Evolutionary conservation across 73 alveolate genomes (phyloP).

Genomic region (Loxodes magnus): DNA sequence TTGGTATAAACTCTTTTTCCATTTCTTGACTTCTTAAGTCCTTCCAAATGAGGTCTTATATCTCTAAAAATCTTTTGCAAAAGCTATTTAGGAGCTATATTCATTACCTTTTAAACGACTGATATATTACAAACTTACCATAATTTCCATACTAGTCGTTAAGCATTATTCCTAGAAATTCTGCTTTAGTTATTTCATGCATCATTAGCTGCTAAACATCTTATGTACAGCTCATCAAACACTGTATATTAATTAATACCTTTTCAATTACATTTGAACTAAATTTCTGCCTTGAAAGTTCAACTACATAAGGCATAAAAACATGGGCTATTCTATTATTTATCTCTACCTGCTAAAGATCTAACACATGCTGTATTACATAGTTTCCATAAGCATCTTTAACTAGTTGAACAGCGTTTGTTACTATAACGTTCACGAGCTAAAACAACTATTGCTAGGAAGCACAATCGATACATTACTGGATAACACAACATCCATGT

Average conservation of each 20-base stretch:
- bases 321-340: neutral
- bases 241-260: no score
- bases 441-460: neutral
- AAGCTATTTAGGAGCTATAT: neutral
- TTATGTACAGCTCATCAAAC: neutral
- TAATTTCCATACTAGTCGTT: neutral
- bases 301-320: neutral
- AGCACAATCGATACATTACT: neutral
- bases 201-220: neutral
- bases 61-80: neutral
- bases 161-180: neutral
- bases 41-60: neutral
- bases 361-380: conserved; percentile 41
- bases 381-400: conserved; percentile 74
- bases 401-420: conserved; percentile 24
- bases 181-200: neutral
- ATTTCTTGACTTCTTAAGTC: neutral
- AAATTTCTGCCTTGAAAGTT: neutral
- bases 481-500: neutral
- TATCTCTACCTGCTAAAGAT: neutral
- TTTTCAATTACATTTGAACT: neutral
- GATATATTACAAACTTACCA: no score
- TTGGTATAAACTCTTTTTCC: neutral
- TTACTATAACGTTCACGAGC: conserved; percentile 35
- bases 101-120: neutral